These are phyloP conservation scores for Mycosphaerelloides madeirae DNA, from an alignment of 2,329 filamentous ascomycete species.

Conservation along the genomic window DNA sequence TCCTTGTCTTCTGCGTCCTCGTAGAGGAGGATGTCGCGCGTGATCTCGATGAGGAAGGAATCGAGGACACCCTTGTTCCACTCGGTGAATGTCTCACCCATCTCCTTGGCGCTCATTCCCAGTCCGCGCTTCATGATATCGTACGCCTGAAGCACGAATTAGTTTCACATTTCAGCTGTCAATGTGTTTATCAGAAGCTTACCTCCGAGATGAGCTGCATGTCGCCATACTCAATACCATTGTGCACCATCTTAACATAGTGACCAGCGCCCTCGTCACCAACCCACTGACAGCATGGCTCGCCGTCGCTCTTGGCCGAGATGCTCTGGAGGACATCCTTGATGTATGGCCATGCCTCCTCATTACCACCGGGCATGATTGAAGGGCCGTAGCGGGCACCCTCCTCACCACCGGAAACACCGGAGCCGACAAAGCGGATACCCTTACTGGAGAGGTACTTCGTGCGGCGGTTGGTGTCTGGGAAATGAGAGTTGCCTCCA, in stretches of 20 bases:
- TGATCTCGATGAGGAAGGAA: conserved; percentile 99
- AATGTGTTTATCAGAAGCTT: conserved; percentile 30
- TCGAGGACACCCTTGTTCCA: conserved; percentile 99
- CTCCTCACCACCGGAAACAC: conserved; percentile 99
- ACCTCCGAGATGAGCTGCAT: conserved; percentile 99
- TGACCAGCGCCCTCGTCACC: conserved; percentile 98
- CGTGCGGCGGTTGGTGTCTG: conserved; percentile 96
- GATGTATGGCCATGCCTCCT: conserved; percentile 95
- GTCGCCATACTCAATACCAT: conserved; percentile 99
- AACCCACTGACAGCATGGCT: conserved; percentile 99
- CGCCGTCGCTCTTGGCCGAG: conserved; percentile 92
- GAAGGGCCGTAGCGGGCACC: conserved; percentile 96
- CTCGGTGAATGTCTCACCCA: conserved; percentile 86
- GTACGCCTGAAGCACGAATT: conserved; percentile 65
- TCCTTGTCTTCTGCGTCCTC: conserved; percentile 97
- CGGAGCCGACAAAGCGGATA: conserved; percentile 90
- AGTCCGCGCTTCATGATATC: conserved; percentile 99
- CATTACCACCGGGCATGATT: conserved; percentile 97
- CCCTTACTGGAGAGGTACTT: conserved; percentile 81
- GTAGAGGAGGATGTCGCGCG: conserved; percentile 96
- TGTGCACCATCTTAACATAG: conserved; percentile 99
- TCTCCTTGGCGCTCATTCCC: conserved; percentile 84
- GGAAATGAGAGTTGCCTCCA: conserved; percentile 98
- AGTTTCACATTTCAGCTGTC: conserved; percentile 2
- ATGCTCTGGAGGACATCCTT: conserved; percentile 99